These are phyloP conservation scores for Trichoderma asperelloides DNA, from an alignment of 495 filamentous ascomycete genomes.

Conservation along the genomic window DNA sequence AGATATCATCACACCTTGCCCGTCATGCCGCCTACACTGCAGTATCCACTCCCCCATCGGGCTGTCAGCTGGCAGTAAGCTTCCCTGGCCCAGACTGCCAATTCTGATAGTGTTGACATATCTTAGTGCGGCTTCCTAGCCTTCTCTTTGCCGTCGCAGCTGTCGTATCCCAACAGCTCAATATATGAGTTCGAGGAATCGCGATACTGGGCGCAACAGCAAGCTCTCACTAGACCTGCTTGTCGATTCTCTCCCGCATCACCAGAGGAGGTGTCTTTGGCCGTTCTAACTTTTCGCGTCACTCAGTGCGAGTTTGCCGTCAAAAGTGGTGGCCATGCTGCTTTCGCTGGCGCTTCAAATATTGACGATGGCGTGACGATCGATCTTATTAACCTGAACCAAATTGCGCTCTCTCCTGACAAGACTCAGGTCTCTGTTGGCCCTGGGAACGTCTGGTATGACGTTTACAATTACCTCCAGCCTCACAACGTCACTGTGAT, in stretches of 20 bases:
- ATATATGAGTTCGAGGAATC: slow-evolving; percentile 10
- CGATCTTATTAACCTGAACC: slow-evolving; percentile 38
- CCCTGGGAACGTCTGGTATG: slow-evolving; percentile 40
- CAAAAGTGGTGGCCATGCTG: slow-evolving; percentile 43
- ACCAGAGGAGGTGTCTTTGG: slow-evolving; percentile 29
- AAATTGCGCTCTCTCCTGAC: slow-evolving; percentile 25
- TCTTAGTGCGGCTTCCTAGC: slow-evolving; percentile 4
- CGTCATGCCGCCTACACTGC: background rate
- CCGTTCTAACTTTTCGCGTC: slow-evolving; percentile 23
- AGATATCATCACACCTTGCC: background rate
- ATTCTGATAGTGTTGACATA: background rate
- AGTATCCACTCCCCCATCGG: background rate
- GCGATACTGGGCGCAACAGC: slow-evolving; percentile 43
- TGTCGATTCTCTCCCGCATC: slow-evolving; percentile 35
- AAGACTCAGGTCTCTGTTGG: slow-evolving; percentile 30
- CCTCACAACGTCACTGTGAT: slow-evolving; percentile 36
- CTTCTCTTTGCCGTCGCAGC: background rate
- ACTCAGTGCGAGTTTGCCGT: slow-evolving; percentile 39
- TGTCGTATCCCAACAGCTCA: slow-evolving; percentile 2
- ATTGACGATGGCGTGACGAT: slow-evolving; percentile 49
- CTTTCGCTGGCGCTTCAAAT: slow-evolving; percentile 39
- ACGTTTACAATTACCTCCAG: slow-evolving; percentile 44
- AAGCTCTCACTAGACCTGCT: slow-evolving; percentile 21
- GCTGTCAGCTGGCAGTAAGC: slow-evolving; percentile 11
- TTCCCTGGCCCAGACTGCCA: background rate